Percentiles rank a stretch among this genome's conserved stretches.
These are phyloP conservation scores for Hypoxylon subgilvum DNA, from an alignment of 495 filamentous ascomycete species.

Conservation along the genomic window DNA sequence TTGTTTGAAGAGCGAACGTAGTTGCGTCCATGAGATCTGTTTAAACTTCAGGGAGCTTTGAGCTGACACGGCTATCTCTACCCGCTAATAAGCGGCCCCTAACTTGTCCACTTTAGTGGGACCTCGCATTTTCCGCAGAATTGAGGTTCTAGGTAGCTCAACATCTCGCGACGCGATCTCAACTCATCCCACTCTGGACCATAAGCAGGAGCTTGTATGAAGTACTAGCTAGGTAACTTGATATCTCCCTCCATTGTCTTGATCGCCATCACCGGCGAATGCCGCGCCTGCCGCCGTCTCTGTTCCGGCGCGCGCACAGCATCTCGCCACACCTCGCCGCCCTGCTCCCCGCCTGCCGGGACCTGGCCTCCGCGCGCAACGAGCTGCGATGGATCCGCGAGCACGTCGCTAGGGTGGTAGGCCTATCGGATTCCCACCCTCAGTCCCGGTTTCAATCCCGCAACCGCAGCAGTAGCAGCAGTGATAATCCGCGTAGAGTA, in stretches of 20 bases:
- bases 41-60: too few species aligned
- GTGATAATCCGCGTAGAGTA: neutral
- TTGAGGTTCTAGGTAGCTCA: too few species aligned
- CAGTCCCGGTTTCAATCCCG: neutral
- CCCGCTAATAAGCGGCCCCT: neutral
- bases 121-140: neutral
- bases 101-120: neutral
- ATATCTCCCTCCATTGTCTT: too few species aligned
- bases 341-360: constrained; percentile 73
- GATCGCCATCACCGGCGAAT: constrained; percentile 52
- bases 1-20: neutral
- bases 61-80: too few species aligned
- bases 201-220: too few species aligned
- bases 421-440: too few species aligned
- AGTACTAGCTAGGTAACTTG: too few species aligned
- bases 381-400: constrained; percentile 89
- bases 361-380: constrained; percentile 67
- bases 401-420: too few species aligned
- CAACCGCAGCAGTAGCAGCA: neutral
- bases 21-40: too few species aligned
- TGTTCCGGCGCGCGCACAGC: constrained; percentile 62
- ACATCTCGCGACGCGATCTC: too few species aligned
- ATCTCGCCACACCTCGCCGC: constrained; percentile 66
- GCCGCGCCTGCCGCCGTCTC: constrained; percentile 72
- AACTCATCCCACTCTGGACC: too few species aligned